phyloP scores from a whole-genome alignment of 2,329 filamentous ascomycete genomes.

The Neurospora sp. region DNA sequence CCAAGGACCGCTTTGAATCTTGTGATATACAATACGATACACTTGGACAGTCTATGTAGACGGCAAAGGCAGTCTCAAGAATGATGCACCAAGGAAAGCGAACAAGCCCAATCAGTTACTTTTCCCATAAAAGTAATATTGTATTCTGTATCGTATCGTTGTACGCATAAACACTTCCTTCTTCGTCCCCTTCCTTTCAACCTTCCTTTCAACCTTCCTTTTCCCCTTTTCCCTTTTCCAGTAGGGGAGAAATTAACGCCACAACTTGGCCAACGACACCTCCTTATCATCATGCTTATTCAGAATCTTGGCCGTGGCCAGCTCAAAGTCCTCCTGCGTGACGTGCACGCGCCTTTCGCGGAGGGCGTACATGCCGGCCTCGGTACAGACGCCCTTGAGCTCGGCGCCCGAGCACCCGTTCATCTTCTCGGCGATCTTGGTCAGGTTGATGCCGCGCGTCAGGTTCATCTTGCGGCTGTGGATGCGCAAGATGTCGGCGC shows the following conservation, averaged over 20 bases:
- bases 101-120: background rate
- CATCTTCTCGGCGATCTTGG: conserved; percentile 99
- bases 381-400: conserved; percentile 96
- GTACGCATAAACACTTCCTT: background rate
- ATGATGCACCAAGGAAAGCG: background rate
- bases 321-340: conserved; percentile 97
- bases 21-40: background rate
- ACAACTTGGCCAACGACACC: conserved; percentile 79
- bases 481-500: conserved; percentile 95
- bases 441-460: conserved; percentile 92
- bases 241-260: conserved; percentile 18
- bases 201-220: too few species aligned
- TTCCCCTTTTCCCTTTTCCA: too few species aligned
- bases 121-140: background rate
- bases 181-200: too few species aligned
- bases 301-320: conserved; percentile 96
- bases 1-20: background rate
- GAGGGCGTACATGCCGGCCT: conserved; percentile 96
- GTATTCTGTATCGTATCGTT: background rate
- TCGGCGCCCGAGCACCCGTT: conserved; percentile 97
- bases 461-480: conserved; percentile 98
- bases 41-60: background rate
- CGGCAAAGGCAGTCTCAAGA: background rate
- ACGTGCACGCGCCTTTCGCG: conserved; percentile 94
- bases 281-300: conserved; percentile 99